These are phyloP conservation scores for Brassica carinata DNA, from an alignment of 345 rosid genomes.

Conservation along the genomic window DNA sequence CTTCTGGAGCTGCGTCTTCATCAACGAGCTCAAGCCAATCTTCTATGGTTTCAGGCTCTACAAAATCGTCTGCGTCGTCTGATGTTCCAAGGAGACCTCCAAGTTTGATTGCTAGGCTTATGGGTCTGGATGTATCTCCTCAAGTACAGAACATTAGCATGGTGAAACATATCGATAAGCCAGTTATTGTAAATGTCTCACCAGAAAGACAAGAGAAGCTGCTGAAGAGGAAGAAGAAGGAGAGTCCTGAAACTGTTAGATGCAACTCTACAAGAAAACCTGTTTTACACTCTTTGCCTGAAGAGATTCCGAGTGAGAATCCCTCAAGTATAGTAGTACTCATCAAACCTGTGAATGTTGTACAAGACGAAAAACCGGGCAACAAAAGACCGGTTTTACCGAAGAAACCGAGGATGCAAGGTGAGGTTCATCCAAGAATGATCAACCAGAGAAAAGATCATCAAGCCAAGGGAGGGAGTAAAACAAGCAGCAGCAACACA, in stretches of 20 bases:
- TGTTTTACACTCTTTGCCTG: constrained; percentile 29
- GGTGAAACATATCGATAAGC: constrained; percentile 41
- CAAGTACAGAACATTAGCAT: constrained; percentile 38
- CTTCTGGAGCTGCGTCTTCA: constrained; percentile 48
- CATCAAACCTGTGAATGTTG: constrained; percentile 53
- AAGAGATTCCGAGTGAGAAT: constrained; percentile 36
- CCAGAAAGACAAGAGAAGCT: constrained; percentile 25
- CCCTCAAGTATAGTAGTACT: constrained; percentile 64
- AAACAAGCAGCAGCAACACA: constrained; percentile 15
- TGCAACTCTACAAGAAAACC: constrained; percentile 31
- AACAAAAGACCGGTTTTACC: constrained; percentile 24
- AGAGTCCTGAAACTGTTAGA: constrained; percentile 54
- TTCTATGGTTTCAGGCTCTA: constrained; percentile 47
- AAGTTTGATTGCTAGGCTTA: constrained; percentile 81
- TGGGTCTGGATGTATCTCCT: constrained; percentile 82
- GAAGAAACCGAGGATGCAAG: constrained; percentile 42
- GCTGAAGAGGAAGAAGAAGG: constrained; percentile 44
- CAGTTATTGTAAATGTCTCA: constrained; percentile 46
- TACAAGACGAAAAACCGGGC: constrained; percentile 32
- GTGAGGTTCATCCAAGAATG: constrained; percentile 40
- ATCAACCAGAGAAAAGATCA: constrained; percentile 39
- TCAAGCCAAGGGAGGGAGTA: constrained; percentile 22
- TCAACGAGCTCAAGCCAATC: constrained; percentile 72
- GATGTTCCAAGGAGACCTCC: constrained; percentile 42
- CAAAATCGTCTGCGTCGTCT: constrained; percentile 43